Base-by-base conservation (phyloP, 352 stramenopile genomes). In the Phytophthora chlamydospora region DNA sequence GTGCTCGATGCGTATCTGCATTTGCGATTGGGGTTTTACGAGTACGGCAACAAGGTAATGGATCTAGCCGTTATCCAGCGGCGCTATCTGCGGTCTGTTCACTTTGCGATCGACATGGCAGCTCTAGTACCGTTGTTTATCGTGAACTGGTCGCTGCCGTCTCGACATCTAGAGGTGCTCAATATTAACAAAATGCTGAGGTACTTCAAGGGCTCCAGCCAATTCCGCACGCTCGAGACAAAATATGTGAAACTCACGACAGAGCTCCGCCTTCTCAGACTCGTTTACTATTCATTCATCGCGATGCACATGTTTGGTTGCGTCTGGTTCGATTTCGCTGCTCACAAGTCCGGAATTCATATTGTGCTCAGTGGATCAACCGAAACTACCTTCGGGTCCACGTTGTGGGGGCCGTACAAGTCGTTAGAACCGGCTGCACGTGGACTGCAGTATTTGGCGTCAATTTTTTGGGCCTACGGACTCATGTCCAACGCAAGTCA, bases 21-120 rank as follows among this genome's bases (percentile, higher is more conserved):
- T 6, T 82, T 71, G 1, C 68, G 72, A 1, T 71, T 86, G 31
- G 78, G 80, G 0, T 90, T 77, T 57, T 90, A 86, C 53, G 66
- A 82, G 36, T 88, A 79, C 27, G 80, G 78, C 29, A 88, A 90
- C 58, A 90, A 90, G 43, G 64, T 88, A 4, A 86, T 85, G 73
- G 70, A 83, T 52, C 24, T 78, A 11, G 36, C 36, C 0, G 35
- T 58, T 4, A 85, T 90, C 51, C 72, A 69, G 21, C 24, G 38
- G 0, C 74, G 77, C 9, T 90, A 88, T 44, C 50, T 87, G 27
- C 46, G 45, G 8, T 88, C 80, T 0, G 32, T 34, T 2, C 42
- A 66, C 7, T 88, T 90, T 48, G 35, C 42, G 0, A 60, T 90
- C 24, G 80, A 90, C 43, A 49, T 83, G 16, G 34, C 68, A 17